A percentile compares a stretch with the other conserved stretches of the same genome.
Conservation (phyloP, 2,329 filamentous ascomycete genomes). For the Bisporella sp. region DNA sequence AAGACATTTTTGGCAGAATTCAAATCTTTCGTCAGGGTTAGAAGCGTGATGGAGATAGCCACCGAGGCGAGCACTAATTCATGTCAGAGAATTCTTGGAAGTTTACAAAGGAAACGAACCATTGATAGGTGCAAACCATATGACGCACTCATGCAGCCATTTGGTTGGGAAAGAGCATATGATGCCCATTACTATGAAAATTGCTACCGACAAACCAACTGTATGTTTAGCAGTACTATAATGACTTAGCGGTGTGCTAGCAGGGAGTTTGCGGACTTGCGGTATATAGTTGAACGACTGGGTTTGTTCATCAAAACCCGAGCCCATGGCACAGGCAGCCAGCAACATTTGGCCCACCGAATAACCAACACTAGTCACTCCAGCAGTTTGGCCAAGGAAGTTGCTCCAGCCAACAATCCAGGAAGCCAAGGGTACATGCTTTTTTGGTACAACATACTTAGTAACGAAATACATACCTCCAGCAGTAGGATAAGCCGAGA, state of each 20-base stretch:
- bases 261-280: constrained; percentile 32
- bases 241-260: neutral
- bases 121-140: constrained; percentile 62
- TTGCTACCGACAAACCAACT: constrained; percentile 47
- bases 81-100: neutral
- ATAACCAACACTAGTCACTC: constrained; percentile 55
- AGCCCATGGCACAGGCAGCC: constrained; percentile 55
- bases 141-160: constrained; percentile 49
- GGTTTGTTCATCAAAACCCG: constrained; percentile 36
- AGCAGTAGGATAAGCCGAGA: constrained; percentile 60
- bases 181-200: constrained; percentile 45
- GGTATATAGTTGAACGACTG: constrained; percentile 46
- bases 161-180: constrained; percentile 58
- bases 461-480: constrained; percentile 65
- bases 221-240: constrained; percentile 49
- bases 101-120: constrained; percentile 12
- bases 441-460: constrained; percentile 54
- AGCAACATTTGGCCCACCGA: constrained; percentile 58
- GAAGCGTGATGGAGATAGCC: constrained; percentile 50
- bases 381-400: constrained; percentile 55
- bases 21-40: constrained; percentile 52
- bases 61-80: constrained; percentile 44
- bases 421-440: constrained; percentile 55
- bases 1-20: constrained; percentile 54
- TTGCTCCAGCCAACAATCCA: constrained; percentile 66